phyloP scores from a whole-genome alignment of 73 alveolate genomes.

The Stentor coeruleus region DNA sequence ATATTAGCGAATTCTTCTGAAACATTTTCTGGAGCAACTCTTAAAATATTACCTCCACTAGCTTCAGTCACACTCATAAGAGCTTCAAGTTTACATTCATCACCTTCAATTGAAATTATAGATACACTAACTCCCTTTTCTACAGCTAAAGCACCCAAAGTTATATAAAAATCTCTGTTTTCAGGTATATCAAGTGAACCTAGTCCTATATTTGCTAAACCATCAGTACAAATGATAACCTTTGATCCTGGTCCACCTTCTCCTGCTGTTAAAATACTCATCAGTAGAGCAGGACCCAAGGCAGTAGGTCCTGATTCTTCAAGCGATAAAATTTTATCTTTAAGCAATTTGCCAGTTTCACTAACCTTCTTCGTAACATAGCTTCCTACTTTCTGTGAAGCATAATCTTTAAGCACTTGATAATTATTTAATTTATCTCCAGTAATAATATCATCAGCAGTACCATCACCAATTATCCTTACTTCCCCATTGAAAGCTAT shows the following conservation, averaged over 20 bases:
- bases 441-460: conserved; percentile 50
- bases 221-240: conserved; percentile 93
- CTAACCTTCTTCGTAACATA: conserved; percentile 53
- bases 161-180: conserved; percentile 68
- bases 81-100: conserved; percentile 78
- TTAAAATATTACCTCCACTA: conserved; percentile 81
- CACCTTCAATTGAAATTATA: conserved; percentile 84
- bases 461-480: conserved; percentile 88
- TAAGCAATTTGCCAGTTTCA: conserved; percentile 48
- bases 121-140: conserved; percentile 68
- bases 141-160: conserved; percentile 69
- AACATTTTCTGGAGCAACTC: conserved; percentile 84
- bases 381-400: conserved; percentile 34
- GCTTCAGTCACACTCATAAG: conserved; percentile 68
- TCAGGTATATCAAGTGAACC: conserved; percentile 60
- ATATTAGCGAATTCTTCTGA: conserved; percentile 77
- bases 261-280: conserved; percentile 67
- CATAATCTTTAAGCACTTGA: conserved; percentile 47
- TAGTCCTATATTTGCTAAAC: conserved; percentile 90
- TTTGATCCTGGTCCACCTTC: conserved; percentile 78
- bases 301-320: conserved; percentile 93
- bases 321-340: conserved; percentile 42
- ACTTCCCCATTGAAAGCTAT: conserved; percentile 86
- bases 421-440: conserved; percentile 72
- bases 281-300: conserved; percentile 85